Evolutionary conservation across 2,329 filamentous ascomycete genomes (phyloP).

Genomic region (Phyllosticta ampelicida): DNA sequence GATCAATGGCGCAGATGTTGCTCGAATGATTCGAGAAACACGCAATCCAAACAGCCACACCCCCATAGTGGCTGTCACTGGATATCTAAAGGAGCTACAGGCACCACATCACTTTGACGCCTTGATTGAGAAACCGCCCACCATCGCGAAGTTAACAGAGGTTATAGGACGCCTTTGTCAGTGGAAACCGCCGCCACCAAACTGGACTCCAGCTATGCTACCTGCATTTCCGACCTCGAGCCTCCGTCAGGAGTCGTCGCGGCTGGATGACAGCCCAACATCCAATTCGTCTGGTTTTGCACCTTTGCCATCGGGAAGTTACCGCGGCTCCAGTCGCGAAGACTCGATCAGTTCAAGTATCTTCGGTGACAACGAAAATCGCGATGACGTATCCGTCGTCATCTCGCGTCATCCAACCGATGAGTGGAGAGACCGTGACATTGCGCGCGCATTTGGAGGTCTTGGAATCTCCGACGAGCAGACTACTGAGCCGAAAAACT

Average conservation of each 20-base stretch:
- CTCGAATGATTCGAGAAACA: slow-evolving; percentile 94
- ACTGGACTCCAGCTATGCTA: slow-evolving; percentile 36
- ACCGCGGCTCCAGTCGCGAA: slow-evolving; percentile 68
- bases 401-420: slow-evolving; percentile 62
- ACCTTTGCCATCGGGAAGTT: slow-evolving; percentile 60
- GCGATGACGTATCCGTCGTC: slow-evolving; percentile 68
- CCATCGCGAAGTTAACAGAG: slow-evolving; percentile 79
- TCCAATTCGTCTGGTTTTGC: slow-evolving; percentile 68
- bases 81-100: slow-evolving; percentile 94
- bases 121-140: slow-evolving; percentile 92
- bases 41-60: slow-evolving; percentile 92
- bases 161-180: slow-evolving; percentile 80
- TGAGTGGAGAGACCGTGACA: slow-evolving; percentile 60
- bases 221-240: slow-evolving; percentile 45
- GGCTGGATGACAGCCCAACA: slow-evolving; percentile 69
- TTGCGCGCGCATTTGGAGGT: slow-evolving; percentile 45
- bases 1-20: slow-evolving; percentile 89
- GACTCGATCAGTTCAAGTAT: slow-evolving; percentile 83
- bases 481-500: slow-evolving; percentile 18
- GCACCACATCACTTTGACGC: slow-evolving; percentile 94
- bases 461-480: slow-evolving; percentile 64
- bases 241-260: slow-evolving; percentile 53
- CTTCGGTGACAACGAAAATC: slow-evolving; percentile 75
- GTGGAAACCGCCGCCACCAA: slow-evolving; percentile 72
- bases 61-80: slow-evolving; percentile 91